A percentile compares a stretch with the other conserved stretches of the same genome.
Conservation (phyloP, 352 stramenopile genomes). For the Albugo laibachii region DNA sequence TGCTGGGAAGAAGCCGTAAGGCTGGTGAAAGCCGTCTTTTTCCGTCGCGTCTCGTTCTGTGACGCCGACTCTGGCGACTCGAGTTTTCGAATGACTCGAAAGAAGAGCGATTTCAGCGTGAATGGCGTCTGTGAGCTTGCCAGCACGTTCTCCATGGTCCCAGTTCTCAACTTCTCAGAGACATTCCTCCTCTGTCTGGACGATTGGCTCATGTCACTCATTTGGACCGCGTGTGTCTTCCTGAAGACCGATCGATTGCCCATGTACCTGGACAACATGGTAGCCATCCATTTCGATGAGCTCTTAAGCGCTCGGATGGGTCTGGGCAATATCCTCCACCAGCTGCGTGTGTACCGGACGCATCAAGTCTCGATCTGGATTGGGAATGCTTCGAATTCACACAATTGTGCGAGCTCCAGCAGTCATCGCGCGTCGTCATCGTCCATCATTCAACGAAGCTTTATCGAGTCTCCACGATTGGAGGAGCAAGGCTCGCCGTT, state of each 20-base stretch:
- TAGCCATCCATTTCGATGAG: constrained; percentile 48
- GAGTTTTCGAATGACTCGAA: not conserved
- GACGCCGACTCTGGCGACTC: constrained; percentile 1
- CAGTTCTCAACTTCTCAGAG: constrained; percentile 70
- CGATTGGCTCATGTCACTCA: constrained; percentile 40
- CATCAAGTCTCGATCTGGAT: constrained; percentile 9
- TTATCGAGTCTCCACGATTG: too few relatives aligned
- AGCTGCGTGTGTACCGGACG: constrained; percentile 43
- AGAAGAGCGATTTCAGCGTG: too few relatives aligned
- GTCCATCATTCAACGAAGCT: too few relatives aligned
- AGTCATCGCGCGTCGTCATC: too few relatives aligned
- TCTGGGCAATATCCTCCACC: constrained; percentile 47
- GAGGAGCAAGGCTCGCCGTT: too few relatives aligned
- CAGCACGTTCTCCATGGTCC: constrained; percentile 37
- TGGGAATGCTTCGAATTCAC: too few relatives aligned
- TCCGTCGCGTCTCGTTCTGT: constrained; percentile 55
- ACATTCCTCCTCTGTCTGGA: constrained; percentile 50
- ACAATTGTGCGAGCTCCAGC: too few relatives aligned
- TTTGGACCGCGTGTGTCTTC: constrained; percentile 52
- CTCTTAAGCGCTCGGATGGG: constrained; percentile 52
- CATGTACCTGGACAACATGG: constrained; percentile 47
- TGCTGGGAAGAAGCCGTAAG: constrained; percentile 68
- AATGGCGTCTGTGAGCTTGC: too few relatives aligned
- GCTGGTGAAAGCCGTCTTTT: constrained; percentile 54
- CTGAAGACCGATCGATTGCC: constrained; percentile 56